These are phyloP conservation scores for Ceratobasidium papillatum DNA, from an alignment of 1,284 basidiomycete genomes.

Conservation along the genomic window DNA sequence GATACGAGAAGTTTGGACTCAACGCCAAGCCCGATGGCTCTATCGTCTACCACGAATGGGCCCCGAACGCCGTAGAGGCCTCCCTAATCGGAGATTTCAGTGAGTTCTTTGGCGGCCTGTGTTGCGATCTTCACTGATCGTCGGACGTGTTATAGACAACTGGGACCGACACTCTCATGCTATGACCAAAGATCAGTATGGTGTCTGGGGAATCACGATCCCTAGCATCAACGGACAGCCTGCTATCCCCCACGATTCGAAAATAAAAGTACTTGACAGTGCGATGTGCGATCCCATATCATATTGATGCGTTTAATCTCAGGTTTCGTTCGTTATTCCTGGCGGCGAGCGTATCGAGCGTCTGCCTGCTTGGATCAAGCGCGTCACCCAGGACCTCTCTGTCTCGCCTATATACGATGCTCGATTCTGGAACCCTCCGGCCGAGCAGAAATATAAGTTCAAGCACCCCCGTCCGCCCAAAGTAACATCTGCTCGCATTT, in stretches of 20 bases:
- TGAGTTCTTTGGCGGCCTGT: conserved; percentile 57
- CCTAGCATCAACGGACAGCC: conserved; percentile 78
- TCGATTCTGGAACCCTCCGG: conserved; percentile 97
- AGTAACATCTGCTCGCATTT: conserved; percentile 82
- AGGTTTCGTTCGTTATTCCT: conserved; percentile 87
- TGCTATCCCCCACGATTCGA: conserved; percentile 93
- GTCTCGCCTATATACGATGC: conserved; percentile 95
- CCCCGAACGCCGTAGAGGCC: conserved; percentile 86
- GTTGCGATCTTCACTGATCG: conserved; percentile 25
- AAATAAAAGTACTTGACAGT: conserved; percentile 75
- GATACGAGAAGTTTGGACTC: conserved; percentile 88
- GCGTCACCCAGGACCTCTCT: conserved; percentile 92
- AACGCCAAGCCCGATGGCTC: conserved; percentile 74
- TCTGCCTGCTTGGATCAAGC: conserved; percentile 91
- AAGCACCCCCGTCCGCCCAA: conserved; percentile 78
- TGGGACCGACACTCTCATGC: conserved; percentile 88
- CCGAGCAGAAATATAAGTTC: conserved; percentile 76
- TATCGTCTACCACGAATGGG: conserved; percentile 94
- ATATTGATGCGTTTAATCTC: conserved; percentile 30
- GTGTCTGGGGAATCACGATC: conserved; percentile 90
- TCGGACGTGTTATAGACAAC: conserved; percentile 63
- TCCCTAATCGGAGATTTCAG: conserved; percentile 96
- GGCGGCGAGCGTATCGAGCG: conserved; percentile 86
- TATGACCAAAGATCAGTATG: conserved; percentile 88
- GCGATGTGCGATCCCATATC: not conserved